Evolutionary conservation across 2,329 filamentous ascomycete genomes (phyloP), one percentile per base, ranked within the genome.

Genomic region (Alternaria hordeiaustralica): DNA sequence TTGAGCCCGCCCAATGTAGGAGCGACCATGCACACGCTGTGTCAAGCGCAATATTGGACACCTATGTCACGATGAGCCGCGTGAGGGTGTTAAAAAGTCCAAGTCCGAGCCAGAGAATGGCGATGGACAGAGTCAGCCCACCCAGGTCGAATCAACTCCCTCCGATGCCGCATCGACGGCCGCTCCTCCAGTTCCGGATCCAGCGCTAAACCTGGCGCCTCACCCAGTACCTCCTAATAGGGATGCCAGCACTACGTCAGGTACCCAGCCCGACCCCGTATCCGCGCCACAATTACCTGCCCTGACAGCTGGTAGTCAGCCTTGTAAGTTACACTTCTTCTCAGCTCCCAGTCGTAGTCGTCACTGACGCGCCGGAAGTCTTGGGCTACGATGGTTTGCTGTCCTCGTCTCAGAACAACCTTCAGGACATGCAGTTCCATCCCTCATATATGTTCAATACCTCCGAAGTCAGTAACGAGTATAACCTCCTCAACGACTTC

Each of bases 31-130:
- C 87, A 95, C 93, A 75, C 89, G 96, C 83, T 99, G 96, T 85
- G 93, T 98, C 83, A 99, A 98, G 84, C 91, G 96, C 78, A 97
- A 97, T 83, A 99, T 99, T 81, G 96, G 95, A 75, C 96, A 99
- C 82, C 87, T 99, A 71, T 99, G 96, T 82, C 96, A 97, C 84
- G 96, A 99, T 82, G 96, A 98, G 82, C 95, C 94, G 71, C 90
- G 95, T 81, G 95, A 99, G 77, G 71, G 71, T 71, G 88, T 90
- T 64, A 97, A 96, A 82, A 95, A 94, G 82, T 83, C 87, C 73
- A 97, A 95, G 83, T 81, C 81, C 43, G 83, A 84, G 21, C 72
- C 79, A 33, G 82, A 83, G 45, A 78, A 68, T 53, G 64, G 67
- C 54, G 71, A 75, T 62, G 71, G 67, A 57, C 79, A 78, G 46